Percentiles rank a stretch among this genome's conserved stretches.
phyloP scores from a whole-genome alignment of 768 basidiomycete species.

The Pisolithus marmoratus region DNA sequence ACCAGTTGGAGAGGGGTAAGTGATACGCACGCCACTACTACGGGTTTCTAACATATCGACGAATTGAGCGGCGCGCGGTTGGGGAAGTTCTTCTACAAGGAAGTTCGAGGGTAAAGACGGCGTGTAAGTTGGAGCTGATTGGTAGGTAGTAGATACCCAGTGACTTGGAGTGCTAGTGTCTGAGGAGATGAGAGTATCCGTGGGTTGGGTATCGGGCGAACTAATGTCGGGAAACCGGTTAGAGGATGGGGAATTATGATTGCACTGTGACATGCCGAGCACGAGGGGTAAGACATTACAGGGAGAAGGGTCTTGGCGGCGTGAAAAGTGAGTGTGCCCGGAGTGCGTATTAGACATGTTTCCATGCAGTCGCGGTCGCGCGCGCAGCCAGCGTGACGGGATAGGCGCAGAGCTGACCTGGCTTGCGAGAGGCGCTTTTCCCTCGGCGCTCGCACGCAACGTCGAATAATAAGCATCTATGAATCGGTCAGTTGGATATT shows the following conservation, averaged over 20 bases:
- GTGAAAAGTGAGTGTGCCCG: neutral
- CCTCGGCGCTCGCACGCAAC: too few species aligned
- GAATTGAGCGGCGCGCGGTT: neutral
- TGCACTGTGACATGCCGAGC: constrained; percentile 1
- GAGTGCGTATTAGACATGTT: neutral
- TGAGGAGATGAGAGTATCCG: neutral
- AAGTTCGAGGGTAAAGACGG: neutral
- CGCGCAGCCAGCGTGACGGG: too few species aligned
- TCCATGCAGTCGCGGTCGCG: neutral
- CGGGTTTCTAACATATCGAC: neutral
- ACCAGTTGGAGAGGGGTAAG: neutral
- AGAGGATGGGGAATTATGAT: neutral
- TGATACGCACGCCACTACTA: neutral
- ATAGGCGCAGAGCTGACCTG: too few species aligned
- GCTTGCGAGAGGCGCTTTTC: too few species aligned
- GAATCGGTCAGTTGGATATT: too few species aligned
- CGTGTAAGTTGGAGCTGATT: neutral
- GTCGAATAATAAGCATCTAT: too few species aligned
- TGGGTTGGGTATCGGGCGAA: neutral
- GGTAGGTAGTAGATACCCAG: neutral
- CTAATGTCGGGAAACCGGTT: neutral
- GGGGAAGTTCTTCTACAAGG: neutral
- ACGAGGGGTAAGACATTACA: neutral
- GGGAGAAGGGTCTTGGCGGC: neutral
- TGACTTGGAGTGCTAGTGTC: neutral